These are phyloP conservation scores for Jackrogersella minutella DNA, from an alignment of 495 filamentous ascomycete species.

Conservation along the genomic window DNA sequence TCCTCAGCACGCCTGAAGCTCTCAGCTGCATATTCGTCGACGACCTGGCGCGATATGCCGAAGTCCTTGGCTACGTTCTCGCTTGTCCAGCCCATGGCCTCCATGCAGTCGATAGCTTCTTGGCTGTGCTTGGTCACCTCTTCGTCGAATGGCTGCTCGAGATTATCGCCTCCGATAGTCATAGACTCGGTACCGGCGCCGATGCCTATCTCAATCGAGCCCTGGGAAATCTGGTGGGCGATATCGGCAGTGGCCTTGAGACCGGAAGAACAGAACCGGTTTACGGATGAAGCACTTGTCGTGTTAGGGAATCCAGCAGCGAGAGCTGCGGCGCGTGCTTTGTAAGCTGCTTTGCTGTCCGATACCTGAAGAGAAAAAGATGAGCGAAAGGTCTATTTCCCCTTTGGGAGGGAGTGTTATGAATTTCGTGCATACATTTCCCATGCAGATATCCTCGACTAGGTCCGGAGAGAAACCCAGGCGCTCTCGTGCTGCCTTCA, in stretches of 20 bases:
- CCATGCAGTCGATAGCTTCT: constrained; percentile 85
- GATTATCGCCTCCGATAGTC: constrained; percentile 72
- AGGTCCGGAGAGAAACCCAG: constrained; percentile 82
- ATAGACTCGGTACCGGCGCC: constrained; percentile 91
- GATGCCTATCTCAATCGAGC: constrained; percentile 85
- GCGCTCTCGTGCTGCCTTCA: constrained; percentile 76
- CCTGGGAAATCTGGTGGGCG: constrained; percentile 82
- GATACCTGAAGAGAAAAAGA: constrained; percentile 66
- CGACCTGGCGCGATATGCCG: constrained; percentile 75
- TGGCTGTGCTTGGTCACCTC: constrained; percentile 73
- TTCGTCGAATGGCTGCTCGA: constrained; percentile 77
- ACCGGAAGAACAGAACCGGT: constrained; percentile 97
- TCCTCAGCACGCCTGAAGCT: constrained; percentile 84
- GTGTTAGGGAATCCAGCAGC: constrained; percentile 96
- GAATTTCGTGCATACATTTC: constrained; percentile 72
- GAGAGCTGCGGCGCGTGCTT: constrained; percentile 84
- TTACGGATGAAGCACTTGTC: constrained; percentile 77
- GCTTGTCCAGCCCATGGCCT: constrained; percentile 97
- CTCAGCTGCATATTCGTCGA: constrained; percentile 88
- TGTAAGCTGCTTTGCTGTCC: constrained; percentile 87
- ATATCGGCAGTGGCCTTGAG: constrained; percentile 95
- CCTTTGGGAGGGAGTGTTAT: background rate
- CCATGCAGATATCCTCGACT: constrained; percentile 91
- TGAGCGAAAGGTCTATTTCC: background rate
- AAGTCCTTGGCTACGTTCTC: constrained; percentile 98